Evolutionary conservation across 495 filamentous ascomycete genomes (phyloP).

Genomic region (Thermothielavioides terrestris): DNA sequence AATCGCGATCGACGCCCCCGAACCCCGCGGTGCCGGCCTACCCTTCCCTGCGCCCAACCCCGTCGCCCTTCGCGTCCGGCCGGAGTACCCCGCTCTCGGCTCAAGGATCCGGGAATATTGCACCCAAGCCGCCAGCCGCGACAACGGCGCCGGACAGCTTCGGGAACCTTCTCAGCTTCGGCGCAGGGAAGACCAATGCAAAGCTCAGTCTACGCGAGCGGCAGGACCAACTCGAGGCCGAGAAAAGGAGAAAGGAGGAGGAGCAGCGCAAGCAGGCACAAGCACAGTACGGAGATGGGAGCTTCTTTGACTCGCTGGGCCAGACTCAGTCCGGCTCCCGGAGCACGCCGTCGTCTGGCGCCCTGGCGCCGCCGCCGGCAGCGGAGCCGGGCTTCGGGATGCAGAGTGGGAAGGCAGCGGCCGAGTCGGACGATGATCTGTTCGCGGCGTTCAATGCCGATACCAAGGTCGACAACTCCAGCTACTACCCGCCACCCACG

Average conservation of each 20-base stretch:
- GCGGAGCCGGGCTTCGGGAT: constrained; percentile 5
- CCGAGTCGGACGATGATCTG: constrained; percentile 46
- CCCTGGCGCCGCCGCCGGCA: constrained; percentile 14
- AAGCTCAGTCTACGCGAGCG: constrained; percentile 76
- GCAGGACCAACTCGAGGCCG: constrained; percentile 70
- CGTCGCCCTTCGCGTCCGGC: constrained; percentile 52
- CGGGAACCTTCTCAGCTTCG: constrained; percentile 74
- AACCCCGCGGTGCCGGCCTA: constrained; percentile 45
- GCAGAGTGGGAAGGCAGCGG: constrained; percentile 22
- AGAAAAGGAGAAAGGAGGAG: constrained; percentile 66
- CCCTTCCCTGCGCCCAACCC: constrained; percentile 51
- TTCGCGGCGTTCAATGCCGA: constrained; percentile 53
- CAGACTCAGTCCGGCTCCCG: constrained; percentile 25
- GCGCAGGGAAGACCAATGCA: constrained; percentile 53
- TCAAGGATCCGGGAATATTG: constrained; percentile 42
- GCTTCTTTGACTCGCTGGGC: constrained; percentile 65
- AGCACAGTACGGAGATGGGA: constrained; percentile 60
- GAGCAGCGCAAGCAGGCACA: constrained; percentile 61
- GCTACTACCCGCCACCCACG: constrained; percentile 48
- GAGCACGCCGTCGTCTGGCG: constrained; percentile 31
- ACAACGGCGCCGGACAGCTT: constrained; percentile 76
- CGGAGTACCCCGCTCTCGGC: constrained; percentile 58
- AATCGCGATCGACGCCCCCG: constrained; percentile 44
- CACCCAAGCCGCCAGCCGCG: constrained; percentile 45
- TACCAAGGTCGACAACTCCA: constrained; percentile 53